Conservation (phyloP, 805 yeast species). For the Clavispora carvajalis region DNA sequence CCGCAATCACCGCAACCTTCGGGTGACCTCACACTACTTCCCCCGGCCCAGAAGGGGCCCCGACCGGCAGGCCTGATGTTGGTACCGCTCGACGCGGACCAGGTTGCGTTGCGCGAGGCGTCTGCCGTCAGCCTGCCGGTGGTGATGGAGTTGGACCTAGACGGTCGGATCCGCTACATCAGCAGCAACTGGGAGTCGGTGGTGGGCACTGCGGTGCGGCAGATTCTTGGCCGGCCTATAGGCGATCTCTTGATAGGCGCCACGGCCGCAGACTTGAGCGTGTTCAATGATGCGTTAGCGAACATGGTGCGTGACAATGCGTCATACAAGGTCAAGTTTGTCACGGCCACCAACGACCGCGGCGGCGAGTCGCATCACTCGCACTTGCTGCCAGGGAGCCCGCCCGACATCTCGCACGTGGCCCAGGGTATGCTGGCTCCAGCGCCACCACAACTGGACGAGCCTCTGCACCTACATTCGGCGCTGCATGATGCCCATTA, state of each 20-base stretch:
- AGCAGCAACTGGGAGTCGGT: conserved; percentile 74
- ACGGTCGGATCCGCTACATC: conserved; percentile 70
- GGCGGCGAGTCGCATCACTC: too few species aligned
- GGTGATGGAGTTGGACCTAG: conserved; percentile 78
- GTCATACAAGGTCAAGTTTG: conserved; percentile 71
- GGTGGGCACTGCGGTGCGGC: conserved; percentile 59
- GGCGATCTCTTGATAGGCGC: conserved; percentile 61
- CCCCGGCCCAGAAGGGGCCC: background rate
- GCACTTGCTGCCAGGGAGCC: too few species aligned
- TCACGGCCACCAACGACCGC: conserved; percentile 41
- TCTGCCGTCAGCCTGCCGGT: conserved; percentile 68
- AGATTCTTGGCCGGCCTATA: conserved; percentile 54
- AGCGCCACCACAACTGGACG: too few species aligned
- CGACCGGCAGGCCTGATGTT: conserved; percentile 10
- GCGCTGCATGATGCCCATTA: background rate
- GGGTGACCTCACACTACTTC: background rate
- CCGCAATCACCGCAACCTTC: background rate
- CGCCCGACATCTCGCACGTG: too few species aligned
- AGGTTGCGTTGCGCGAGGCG: conserved; percentile 55
- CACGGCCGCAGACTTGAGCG: conserved; percentile 53
- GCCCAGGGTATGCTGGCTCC: too few species aligned
- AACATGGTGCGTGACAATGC: conserved; percentile 70
- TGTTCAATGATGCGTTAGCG: conserved; percentile 64
- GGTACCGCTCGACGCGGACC: conserved; percentile 21
- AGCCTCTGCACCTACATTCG: too few species aligned